Evolutionary conservation across 495 filamentous ascomycete species (phyloP).

Genomic region (Penicillium paxilli): DNA sequence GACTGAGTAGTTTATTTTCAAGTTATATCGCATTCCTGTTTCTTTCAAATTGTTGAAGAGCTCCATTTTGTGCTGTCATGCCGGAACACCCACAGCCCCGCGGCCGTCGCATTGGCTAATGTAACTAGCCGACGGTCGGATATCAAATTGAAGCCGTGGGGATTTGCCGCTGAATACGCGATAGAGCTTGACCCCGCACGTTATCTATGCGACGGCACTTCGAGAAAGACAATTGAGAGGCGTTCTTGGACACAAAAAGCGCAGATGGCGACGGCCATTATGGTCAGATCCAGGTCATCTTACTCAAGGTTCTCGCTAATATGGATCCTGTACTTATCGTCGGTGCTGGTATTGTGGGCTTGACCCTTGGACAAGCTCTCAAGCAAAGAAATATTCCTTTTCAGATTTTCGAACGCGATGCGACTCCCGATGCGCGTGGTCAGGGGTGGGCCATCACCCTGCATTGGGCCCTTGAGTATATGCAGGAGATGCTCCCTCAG

Average conservation of each 20-base stretch:
- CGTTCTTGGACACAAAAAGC: slow-evolving; percentile 8
- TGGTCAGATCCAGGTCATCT: too few relatives aligned
- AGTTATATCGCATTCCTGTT: not conserved
- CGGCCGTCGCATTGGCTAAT: slow-evolving; percentile 16
- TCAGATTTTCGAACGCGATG: slow-evolving; percentile 56
- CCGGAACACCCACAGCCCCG: not conserved
- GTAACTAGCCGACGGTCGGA: slow-evolving; percentile 15
- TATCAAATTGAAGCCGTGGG: not conserved
- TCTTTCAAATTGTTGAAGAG: too few relatives aligned
- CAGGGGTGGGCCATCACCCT: slow-evolving; percentile 62
- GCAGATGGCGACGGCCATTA: not conserved
- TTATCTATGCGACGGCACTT: slow-evolving; percentile 35
- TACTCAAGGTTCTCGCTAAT: not conserved
- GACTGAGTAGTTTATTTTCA: not conserved
- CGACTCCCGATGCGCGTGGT: slow-evolving; percentile 34
- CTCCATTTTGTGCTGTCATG: not conserved
- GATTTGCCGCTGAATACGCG: not conserved
- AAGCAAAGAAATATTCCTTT: slow-evolving; percentile 44
- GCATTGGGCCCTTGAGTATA: slow-evolving; percentile 55
- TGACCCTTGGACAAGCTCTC: slow-evolving; percentile 56
- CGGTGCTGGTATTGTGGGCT: slow-evolving; percentile 58
- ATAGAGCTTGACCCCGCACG: slow-evolving; percentile 7
- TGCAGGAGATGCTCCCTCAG: slow-evolving; percentile 49
- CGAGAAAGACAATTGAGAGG: slow-evolving; percentile 2
- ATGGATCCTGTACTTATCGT: slow-evolving; percentile 49